Evolutionary conservation across 352 stramenopile genomes (phyloP).

Genomic region (Aphanomyces stellatus): DNA sequence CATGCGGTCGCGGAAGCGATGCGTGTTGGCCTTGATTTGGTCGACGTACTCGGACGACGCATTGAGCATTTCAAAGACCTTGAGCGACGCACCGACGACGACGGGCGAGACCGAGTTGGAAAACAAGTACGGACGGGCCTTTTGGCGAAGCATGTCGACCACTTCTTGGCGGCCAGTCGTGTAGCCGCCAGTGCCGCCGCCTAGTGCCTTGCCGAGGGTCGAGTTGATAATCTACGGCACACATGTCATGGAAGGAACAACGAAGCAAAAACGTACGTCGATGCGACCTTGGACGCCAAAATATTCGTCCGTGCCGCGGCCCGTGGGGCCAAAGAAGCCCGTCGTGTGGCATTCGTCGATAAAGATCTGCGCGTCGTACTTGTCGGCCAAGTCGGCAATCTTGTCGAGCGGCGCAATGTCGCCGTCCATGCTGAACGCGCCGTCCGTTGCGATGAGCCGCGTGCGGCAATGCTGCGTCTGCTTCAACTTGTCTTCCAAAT

Average conservation of each 20-base stretch:
- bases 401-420: slow-evolving; percentile 86
- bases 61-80: slow-evolving; percentile 91
- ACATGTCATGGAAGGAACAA: slow-evolving; percentile 24
- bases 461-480: slow-evolving; percentile 84
- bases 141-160: slow-evolving; percentile 87
- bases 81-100: slow-evolving; percentile 88
- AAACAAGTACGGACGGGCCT: slow-evolving; percentile 90
- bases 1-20: slow-evolving; percentile 90
- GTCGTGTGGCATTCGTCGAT: slow-evolving; percentile 93
- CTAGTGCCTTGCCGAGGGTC: slow-evolving; percentile 90
- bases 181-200: slow-evolving; percentile 89
- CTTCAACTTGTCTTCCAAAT: slow-evolving; percentile 87
- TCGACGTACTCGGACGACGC: slow-evolving; percentile 81
- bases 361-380: slow-evolving; percentile 91
- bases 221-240: slow-evolving; percentile 83
- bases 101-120: slow-evolving; percentile 89
- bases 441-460: slow-evolving; percentile 89
- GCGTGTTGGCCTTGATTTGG: slow-evolving; percentile 83
- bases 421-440: slow-evolving; percentile 93
- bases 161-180: slow-evolving; percentile 85
- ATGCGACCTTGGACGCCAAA: slow-evolving; percentile 83
- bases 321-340: slow-evolving; percentile 89
- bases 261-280: slow-evolving; percentile 61
- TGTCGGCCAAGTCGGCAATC: slow-evolving; percentile 84
- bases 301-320: slow-evolving; percentile 89